Evolutionary conservation across 257 asterid genomes (phyloP).

Genomic region (Linderniella brevidens): DNA sequence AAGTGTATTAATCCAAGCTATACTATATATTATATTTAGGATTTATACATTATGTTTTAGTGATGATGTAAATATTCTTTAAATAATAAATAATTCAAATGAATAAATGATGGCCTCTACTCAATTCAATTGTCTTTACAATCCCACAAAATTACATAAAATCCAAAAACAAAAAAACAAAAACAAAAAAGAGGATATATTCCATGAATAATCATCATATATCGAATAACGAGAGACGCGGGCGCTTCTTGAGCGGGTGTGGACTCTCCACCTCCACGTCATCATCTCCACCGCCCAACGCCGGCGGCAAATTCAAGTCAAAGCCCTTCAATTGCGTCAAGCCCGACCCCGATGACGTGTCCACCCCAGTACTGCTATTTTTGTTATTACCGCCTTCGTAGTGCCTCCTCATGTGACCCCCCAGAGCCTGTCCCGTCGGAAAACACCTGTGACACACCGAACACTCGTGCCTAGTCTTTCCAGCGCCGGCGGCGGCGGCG

Average conservation of each 20-base stretch:
- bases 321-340: constrained; percentile 22
- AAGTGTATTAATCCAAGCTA: too few species aligned
- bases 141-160: too few species aligned
- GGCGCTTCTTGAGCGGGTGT: constrained; percentile 34
- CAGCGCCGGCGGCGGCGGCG: constrained; percentile 10
- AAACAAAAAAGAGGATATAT: too few species aligned
- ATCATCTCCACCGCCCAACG: constrained; percentile 12
- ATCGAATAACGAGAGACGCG: constrained; percentile 16
- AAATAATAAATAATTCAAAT: too few species aligned
- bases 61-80: too few species aligned
- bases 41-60: too few species aligned
- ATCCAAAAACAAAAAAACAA: too few species aligned
- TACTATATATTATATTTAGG: too few species aligned
- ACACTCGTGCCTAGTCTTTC: constrained; percentile 25
- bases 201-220: too few species aligned
- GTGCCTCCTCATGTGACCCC: constrained; percentile 29
- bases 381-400: constrained; percentile 34
- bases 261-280: constrained; percentile 63
- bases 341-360: constrained; percentile 37
- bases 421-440: constrained; percentile 25
- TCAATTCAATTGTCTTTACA: too few species aligned
- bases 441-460: constrained; percentile 25
- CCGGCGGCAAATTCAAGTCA: constrained; percentile 51
- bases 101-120: too few species aligned
- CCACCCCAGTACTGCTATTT: constrained; percentile 11